phyloP scores from a whole-genome alignment of 768 basidiomycete genomes.

The Lactarius hengduanensis region DNA sequence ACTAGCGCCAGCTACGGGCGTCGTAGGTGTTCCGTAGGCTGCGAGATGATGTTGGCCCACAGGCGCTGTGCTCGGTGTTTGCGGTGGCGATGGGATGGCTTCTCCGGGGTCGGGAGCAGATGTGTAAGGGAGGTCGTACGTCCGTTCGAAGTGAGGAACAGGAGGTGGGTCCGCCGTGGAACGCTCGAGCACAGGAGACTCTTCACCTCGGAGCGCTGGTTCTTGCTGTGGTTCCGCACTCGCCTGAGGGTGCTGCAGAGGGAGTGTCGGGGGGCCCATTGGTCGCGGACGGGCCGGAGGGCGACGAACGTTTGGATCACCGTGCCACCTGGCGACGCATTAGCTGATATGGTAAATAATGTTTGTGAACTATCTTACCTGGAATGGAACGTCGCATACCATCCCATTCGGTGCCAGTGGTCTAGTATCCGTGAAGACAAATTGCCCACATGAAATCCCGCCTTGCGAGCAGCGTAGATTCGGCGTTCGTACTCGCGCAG shows the following conservation, averaged over 20 bases:
- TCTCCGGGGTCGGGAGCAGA: conserved; percentile 26
- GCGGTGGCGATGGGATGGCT: conserved; percentile 28
- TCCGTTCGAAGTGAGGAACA: conserved; percentile 26
- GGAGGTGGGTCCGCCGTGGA: conserved; percentile 24
- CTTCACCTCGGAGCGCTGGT: conserved; percentile 23
- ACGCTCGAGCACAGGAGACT: conserved; percentile 23
- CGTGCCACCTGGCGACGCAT: conserved; percentile 26
- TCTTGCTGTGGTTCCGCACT: conserved; percentile 20
- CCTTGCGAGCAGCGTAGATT: conserved; percentile 61
- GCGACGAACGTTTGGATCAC: conserved; percentile 28
- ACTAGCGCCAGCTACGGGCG: conserved; percentile 26
- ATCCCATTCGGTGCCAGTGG: conserved; percentile 75
- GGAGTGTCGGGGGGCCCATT: conserved; percentile 28
- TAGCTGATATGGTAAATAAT: background rate
- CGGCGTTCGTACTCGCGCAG: conserved; percentile 72
- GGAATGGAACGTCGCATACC: conserved; percentile 72
- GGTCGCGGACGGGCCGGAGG: conserved; percentile 27
- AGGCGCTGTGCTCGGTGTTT: conserved; percentile 26
- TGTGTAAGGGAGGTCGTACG: conserved; percentile 19
- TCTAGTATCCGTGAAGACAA: conserved; percentile 72
- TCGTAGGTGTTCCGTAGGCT: conserved; percentile 20
- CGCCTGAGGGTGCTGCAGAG: conserved; percentile 21
- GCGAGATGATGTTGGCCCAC: conserved; percentile 21
- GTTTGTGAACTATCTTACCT: conserved; percentile 42
- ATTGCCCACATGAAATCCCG: conserved; percentile 69